Base-by-base conservation (phyloP, 2,329 filamentous ascomycete species). In the Fusarium sp. region DNA sequence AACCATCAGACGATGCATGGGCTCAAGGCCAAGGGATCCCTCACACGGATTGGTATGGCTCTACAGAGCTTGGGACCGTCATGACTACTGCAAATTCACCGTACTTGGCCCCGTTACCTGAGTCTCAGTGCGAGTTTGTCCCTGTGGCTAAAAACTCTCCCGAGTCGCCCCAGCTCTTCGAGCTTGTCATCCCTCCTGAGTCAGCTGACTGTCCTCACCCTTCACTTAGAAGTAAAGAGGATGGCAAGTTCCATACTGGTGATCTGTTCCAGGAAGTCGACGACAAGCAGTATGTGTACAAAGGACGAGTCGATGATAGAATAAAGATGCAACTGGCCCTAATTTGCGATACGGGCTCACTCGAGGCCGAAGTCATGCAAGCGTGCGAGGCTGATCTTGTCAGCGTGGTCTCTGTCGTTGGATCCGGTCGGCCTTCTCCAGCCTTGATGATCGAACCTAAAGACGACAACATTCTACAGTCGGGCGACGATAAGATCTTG, bases 271-370 rank as follows among this genome's bases (percentile, higher is more conserved):
- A 63, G 4, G 17, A 14, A 9, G 33, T 58, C 9, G 20, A 4
- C 8, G 1, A 1, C 0, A 1, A 40, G n/a, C 31, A 57, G 11
- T 63, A 58, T 1, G 1, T 49, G 14, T 63, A 63, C 2, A 63
- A 40, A 31, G 58, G 58, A 6, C 43, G 60, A 1, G 50, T 63
- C 2, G 60, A 63, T 3, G 60, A 63, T 2, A 63, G 33, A 13
- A 63, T 63, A 26, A 58, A 63, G 20, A 63, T 63, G 60, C 43
- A 63, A 10, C 6, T 58, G 0, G 34, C 58, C 4, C 4, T 45
- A 1, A 17, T 44, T 1, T 63, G 50, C 1, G 59, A 63, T 1
- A 51, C 58, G 0, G 43, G 58, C 2, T 63, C 58, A 1, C 58
- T 63, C 2, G 60, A 64, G 5, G 18, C 38, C 5, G 60, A 63